Base-by-base conservation (phyloP, 768 basidiomycete genomes). In the Hortiboletus flavorubellus region DNA sequence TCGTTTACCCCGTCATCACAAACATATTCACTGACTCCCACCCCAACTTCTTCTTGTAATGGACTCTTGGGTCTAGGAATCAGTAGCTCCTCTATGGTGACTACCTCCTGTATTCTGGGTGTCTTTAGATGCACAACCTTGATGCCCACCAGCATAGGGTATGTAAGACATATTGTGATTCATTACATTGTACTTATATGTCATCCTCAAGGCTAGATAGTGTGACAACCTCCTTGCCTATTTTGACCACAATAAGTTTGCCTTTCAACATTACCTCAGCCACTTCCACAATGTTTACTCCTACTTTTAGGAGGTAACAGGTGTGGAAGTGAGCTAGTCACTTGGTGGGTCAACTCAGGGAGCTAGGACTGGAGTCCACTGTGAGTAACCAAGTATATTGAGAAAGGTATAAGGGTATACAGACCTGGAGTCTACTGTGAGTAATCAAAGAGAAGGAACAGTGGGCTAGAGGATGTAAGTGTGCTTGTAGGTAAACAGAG, bases 171-270 rank as follows among this genome's bases (percentile, higher is more conserved):
- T 26, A 26, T 26, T 5, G 5, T 5, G 3, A 26, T 26, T 26
- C 26, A 5, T 26, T 26, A 26, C 26, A 5, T 26, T 26, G 26
- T 26, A 26, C 26, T 26, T 26, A 26, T 5, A 26, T 26, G 26
- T 26, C 26, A 26, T 5, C 5, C 26, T 26, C 26, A 26, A 26
- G 26, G 26, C 5, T 5, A 5, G 2, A 40, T 15, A 15, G 8
- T 42, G 29, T 29, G 41, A 49, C 58, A 11, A 52, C 42, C 34
- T 49, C 57, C 8, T 6, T 41, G n/a, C 54, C 54, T 49, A 23
- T 44, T 10, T 66, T 65, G 60, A 65, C 69, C 5, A 58, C 70
- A 12, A 72, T 73, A 39, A 65, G 57, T 37, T 70, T 74, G 62
- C 69, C 72, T 29, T 57, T 40, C 14, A 3, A 10, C 26, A 5